These are phyloP conservation scores for Fusarium mexicanum DNA, from an alignment of 2,329 filamentous ascomycete genomes.

Conservation along the genomic window DNA sequence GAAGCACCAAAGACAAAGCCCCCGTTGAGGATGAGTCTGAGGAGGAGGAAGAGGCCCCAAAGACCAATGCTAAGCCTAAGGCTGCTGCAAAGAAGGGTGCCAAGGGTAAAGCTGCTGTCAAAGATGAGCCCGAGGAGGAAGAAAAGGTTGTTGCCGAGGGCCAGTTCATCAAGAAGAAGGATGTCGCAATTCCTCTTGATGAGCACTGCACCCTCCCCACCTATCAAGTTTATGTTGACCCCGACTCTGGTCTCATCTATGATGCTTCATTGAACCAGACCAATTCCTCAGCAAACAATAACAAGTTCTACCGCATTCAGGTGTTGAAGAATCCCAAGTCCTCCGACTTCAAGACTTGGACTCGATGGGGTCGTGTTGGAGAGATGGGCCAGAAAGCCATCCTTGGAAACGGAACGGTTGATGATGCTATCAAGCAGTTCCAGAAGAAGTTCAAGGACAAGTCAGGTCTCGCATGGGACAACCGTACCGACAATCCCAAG, in stretches of 20 bases:
- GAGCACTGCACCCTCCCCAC: slow-evolving; percentile 51
- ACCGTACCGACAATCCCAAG: slow-evolving; percentile 65
- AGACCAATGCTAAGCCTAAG: slow-evolving; percentile 37
- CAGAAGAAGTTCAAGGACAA: slow-evolving; percentile 72
- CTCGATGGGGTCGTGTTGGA: slow-evolving; percentile 82
- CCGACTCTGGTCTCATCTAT: slow-evolving; percentile 70
- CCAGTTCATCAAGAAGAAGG: slow-evolving; percentile 58
- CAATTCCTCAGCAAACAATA: slow-evolving; percentile 76
- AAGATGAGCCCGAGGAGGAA: slow-evolving; percentile 41
- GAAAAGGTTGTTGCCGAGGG: slow-evolving; percentile 53
- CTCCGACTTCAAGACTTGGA: slow-evolving; percentile 70
- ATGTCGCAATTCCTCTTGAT: slow-evolving; percentile 62
- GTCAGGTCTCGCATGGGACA: slow-evolving; percentile 65
- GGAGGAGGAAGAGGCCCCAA: slow-evolving; percentile 25
- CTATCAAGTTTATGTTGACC: slow-evolving; percentile 72
- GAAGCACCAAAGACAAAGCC: slow-evolving; percentile 37
- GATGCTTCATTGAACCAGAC: slow-evolving; percentile 85
- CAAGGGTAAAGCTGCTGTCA: slow-evolving; percentile 35
- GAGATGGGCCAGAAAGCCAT: slow-evolving; percentile 62
- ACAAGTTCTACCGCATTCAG: slow-evolving; percentile 85
- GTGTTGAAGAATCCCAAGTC: slow-evolving; percentile 56
- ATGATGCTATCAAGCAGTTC: slow-evolving; percentile 60
- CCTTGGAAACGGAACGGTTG: slow-evolving; percentile 55
- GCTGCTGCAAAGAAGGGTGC: slow-evolving; percentile 38
- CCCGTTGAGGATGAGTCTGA: slow-evolving; percentile 42